These are phyloP conservation scores for Yamadazyma songkhlaensis DNA, from an alignment of 1,139 yeast genomes.

Conservation along the genomic window DNA sequence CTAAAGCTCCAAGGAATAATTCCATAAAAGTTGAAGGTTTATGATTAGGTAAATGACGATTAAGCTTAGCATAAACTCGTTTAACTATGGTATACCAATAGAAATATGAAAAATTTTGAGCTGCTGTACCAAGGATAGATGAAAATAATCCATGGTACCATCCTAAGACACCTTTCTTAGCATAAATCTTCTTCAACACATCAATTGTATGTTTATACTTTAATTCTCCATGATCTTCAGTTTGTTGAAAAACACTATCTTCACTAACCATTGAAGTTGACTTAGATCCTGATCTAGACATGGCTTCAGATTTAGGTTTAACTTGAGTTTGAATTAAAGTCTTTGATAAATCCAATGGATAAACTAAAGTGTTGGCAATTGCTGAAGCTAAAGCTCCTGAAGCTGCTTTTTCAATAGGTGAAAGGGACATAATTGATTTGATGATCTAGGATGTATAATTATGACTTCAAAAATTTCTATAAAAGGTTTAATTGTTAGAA, in stretches of 20 bases:
- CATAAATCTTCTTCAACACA: conserved; percentile 58
- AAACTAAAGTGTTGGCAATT: conserved; percentile 74
- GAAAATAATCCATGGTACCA: conserved; percentile 75
- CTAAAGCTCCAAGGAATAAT: conserved; percentile 74
- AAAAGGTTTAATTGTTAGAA: not conserved
- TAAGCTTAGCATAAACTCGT: conserved; percentile 48
- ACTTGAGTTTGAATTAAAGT: conserved; percentile 73
- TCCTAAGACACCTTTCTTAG: conserved; percentile 62
- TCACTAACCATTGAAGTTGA: conserved; percentile 12
- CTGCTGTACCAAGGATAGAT: conserved; percentile 69
- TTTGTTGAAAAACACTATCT: conserved; percentile 26
- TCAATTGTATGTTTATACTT: conserved; percentile 61
- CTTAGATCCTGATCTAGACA: conserved; percentile 7
- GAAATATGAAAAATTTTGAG: conserved; percentile 81
- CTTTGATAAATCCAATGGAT: conserved; percentile 72
- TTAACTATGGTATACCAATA: conserved; percentile 83
- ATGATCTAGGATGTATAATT: not conserved
- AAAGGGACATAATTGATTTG: conserved; percentile 32
- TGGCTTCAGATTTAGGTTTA: conserved; percentile 19
- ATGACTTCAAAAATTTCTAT: not conserved
- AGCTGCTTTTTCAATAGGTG: conserved; percentile 71
- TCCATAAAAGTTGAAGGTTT: conserved; percentile 63
- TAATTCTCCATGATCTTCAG: conserved; percentile 22
- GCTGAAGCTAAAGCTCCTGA: conserved; percentile 86
- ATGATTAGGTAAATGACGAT: conserved; percentile 37